Evolutionary conservation across 306 rosid genomes (phyloP), one percentile per base, ranked within the genome.

Genomic region (Amphicarpaea edgeworthii): DNA sequence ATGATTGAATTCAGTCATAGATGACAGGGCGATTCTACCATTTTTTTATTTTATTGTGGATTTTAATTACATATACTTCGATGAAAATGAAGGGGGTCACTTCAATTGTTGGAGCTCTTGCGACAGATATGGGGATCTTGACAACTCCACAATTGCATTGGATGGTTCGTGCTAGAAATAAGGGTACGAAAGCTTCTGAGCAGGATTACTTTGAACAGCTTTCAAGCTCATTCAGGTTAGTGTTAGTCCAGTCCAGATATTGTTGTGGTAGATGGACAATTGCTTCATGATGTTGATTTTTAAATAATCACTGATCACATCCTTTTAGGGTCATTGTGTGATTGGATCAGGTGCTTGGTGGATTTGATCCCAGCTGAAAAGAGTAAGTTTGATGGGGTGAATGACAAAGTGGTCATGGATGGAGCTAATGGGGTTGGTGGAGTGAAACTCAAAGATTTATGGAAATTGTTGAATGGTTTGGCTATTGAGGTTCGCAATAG

Each of bases 341-440:
- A 72, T 73, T 85, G 82, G 82, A 84, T 51, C 92, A 95, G 97
- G 97, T 87, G 91, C 90, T 90, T 95, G 76, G 61, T 89, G 68
- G 90, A 90, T 90, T 87, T 89, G 90, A 84, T 83, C 76, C 97
- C 96, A 23, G 50, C 81, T 32, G 88, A 77, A 66, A 72, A 58
- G 60, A 43, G 40, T 55, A 72, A 79, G 61, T 23, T 60, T 12
- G 72, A 57, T 38, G 78, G 85, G 72, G 12, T 43, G 72, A 72
- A 80, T 38, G 75, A 80, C 75, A 87, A 66, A 57, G 45, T 95
- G 91, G 83, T 84, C 78, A 93, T 95, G 70, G 98, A 95, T 84
- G 97, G 97, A 64, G 90, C 98, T 76, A 92, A 92, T 74, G 97
- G 98, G 47, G 97, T 95, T 62, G 98, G 98, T 38, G 98, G 97